phyloP scores from a whole-genome alignment of 2,329 filamentous ascomycete species.

The Epichloe gansuensis region DNA sequence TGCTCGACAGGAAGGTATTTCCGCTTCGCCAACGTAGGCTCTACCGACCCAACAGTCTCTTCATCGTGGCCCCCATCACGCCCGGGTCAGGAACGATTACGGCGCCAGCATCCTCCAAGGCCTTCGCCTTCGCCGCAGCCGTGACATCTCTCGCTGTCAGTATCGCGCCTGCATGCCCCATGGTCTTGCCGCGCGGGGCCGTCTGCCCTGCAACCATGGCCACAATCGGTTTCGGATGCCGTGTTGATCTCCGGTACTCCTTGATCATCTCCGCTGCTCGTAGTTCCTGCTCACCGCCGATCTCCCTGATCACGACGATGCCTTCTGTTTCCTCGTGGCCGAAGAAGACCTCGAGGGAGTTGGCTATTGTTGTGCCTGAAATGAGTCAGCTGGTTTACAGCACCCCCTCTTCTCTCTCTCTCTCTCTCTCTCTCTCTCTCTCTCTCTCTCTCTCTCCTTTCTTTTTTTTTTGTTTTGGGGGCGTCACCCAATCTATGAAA shows the following conservation, averaged over 20 bases:
- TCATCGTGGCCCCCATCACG: conserved; percentile 25
- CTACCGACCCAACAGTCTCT: conserved; percentile 14
- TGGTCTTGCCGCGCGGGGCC: conserved; percentile 47
- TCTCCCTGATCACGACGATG: conserved; percentile 60
- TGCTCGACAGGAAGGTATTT: too few species aligned
- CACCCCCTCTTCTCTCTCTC: too few species aligned
- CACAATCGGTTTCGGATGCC: conserved; percentile 50
- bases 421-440: too few species aligned
- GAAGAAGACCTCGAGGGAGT: conserved; percentile 57
- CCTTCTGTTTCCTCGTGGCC: conserved; percentile 56
- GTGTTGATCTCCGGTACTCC: conserved; percentile 44
- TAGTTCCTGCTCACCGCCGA: conserved; percentile 58
- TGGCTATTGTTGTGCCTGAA: conserved; percentile 52
- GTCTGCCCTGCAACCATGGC: conserved; percentile 54
- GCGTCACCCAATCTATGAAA: too few species aligned
- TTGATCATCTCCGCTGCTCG: conserved; percentile 60
- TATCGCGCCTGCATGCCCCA: conserved; percentile 65
- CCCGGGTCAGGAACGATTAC: conserved; percentile 27
- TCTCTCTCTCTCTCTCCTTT: too few species aligned
- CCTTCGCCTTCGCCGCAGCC: conserved; percentile 21
- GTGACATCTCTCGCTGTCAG: conserved; percentile 18
- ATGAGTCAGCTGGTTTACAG: not conserved
- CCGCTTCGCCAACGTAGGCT: too few species aligned
- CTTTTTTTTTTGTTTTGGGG: too few species aligned
- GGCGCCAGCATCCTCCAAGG: conserved; percentile 23